phyloP scores from a whole-genome alignment of 805 yeast species.

The Saturnispora dispora region DNA sequence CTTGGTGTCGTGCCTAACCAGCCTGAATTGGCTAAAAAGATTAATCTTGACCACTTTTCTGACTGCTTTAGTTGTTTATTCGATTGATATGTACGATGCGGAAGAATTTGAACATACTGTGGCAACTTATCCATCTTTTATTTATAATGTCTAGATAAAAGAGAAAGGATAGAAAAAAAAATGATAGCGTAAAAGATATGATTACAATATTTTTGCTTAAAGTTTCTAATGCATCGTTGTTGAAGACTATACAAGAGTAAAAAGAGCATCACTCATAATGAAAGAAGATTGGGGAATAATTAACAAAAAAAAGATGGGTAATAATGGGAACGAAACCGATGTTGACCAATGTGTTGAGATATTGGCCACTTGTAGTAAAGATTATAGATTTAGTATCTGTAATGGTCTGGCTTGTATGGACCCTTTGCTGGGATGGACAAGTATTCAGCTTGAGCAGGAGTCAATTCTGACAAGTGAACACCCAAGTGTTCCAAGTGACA shows the following conservation, averaged over 20 bases:
- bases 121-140: neutral
- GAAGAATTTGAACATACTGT: neutral
- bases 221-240: constrained; percentile 2
- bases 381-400: constrained; percentile 68
- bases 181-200: neutral
- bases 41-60: neutral
- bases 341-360: constrained; percentile 7
- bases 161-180: neutral
- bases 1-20: constrained; percentile 7
- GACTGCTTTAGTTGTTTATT: neutral
- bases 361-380: neutral
- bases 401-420: constrained; percentile 96
- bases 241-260: constrained; percentile 4
- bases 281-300: neutral
- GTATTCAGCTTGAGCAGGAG: constrained; percentile 83
- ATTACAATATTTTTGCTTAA: neutral
- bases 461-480: constrained; percentile 71
- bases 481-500: constrained; percentile 93
- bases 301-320: neutral
- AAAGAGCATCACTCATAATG: neutral
- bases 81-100: neutral
- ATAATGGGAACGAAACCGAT: neutral
- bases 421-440: constrained; percentile 86
- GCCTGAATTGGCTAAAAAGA: constrained; percentile 5
- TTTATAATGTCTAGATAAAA: neutral